These are phyloP conservation scores for Talaromyces sp. DNA, from an alignment of 2,329 filamentous ascomycete species.

Conservation along the genomic window DNA sequence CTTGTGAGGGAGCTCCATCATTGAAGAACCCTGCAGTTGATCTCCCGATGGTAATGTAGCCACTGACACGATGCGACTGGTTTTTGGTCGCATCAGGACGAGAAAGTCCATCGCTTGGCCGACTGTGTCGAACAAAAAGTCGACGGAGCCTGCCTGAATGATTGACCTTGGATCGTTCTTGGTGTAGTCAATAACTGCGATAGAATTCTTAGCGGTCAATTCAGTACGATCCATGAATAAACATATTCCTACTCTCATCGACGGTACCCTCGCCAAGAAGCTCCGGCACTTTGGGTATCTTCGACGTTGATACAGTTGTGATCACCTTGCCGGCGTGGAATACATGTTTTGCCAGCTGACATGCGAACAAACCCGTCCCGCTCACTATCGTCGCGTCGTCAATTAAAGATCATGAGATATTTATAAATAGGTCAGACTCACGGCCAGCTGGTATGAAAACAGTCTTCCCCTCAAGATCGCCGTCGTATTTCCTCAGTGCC, in stretches of 20 bases:
- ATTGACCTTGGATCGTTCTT: slow-evolving; percentile 31
- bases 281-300: slow-evolving; percentile 41
- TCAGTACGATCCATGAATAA: not conserved
- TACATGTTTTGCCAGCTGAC: slow-evolving; percentile 47
- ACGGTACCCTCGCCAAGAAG: slow-evolving; percentile 40
- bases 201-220: not conserved
- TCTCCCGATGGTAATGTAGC: slow-evolving; percentile 29
- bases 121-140: slow-evolving; percentile 48
- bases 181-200: slow-evolving; percentile 44
- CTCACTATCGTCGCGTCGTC: slow-evolving; percentile 29
- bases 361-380: slow-evolving; percentile 41
- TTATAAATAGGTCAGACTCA: slow-evolving; percentile 9
- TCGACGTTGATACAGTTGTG: slow-evolving; percentile 48
- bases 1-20: slow-evolving; percentile 22
- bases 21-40: slow-evolving; percentile 23
- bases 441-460: slow-evolving; percentile 46
- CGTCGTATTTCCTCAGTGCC: slow-evolving; percentile 35
- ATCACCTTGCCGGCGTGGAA: slow-evolving; percentile 48
- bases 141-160: slow-evolving; percentile 40
- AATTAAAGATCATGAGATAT: not conserved
- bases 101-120: slow-evolving; percentile 34
- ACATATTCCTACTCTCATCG: slow-evolving; percentile 30
- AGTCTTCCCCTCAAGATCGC: slow-evolving; percentile 44
- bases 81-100: slow-evolving; percentile 35
- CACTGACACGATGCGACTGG: slow-evolving; percentile 28